Evolutionary conservation across 305 asterid species (phyloP).

Genomic region (Solanum chacoense): DNA sequence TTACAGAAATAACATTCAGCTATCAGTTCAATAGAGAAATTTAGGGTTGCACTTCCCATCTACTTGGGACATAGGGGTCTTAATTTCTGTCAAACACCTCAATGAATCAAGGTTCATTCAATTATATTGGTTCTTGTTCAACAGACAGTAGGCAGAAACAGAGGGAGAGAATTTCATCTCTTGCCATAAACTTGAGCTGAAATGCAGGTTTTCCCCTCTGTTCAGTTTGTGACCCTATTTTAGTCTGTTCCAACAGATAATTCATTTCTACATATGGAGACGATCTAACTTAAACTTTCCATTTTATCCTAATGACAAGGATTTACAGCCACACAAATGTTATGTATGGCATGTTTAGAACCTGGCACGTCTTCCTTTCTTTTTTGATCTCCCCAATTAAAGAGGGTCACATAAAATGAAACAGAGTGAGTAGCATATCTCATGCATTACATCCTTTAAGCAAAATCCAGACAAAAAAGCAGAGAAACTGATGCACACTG

Average conservation of each 20-base stretch:
- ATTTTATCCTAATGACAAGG: background rate
- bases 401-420: background rate
- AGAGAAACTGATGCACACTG: background rate
- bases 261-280: background rate
- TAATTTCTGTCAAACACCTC: background rate
- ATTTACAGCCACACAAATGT: background rate
- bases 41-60: background rate
- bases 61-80: background rate
- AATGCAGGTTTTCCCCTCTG: background rate
- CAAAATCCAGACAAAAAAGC: background rate
- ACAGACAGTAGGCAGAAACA: background rate
- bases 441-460: background rate
- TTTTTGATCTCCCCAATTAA: background rate
- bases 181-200: background rate
- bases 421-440: background rate
- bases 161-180: background rate
- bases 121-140: background rate
- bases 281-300: background rate
- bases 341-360: background rate
- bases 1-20: background rate
- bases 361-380: background rate
- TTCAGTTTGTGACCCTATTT: background rate
- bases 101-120: background rate
- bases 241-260: background rate
- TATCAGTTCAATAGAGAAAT: background rate